Conservation (phyloP, 2,329 filamentous ascomycete species). For the Cyphellophora europaea region DNA sequence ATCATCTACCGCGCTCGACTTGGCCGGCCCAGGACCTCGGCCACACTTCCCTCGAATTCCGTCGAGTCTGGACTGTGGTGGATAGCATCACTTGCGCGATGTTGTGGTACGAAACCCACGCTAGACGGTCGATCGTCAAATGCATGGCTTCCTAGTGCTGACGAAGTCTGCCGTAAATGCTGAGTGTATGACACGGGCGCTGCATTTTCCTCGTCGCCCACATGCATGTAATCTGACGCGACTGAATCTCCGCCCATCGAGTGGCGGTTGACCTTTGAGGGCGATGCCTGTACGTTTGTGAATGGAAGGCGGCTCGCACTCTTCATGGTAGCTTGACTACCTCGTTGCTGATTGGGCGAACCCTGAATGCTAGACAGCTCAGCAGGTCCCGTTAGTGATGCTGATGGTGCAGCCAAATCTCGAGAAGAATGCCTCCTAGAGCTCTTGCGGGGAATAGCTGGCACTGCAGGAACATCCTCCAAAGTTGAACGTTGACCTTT, state of each 20-base stretch:
- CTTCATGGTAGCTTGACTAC: slow-evolving; percentile 4
- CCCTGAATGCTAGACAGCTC: slow-evolving; percentile 1
- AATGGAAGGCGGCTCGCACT: slow-evolving; percentile 32
- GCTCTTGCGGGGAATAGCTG: slow-evolving; percentile 62
- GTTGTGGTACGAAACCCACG: slow-evolving; percentile 40
- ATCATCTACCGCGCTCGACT: too few species aligned
- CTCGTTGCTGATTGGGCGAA: not conserved
- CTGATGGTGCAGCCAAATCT: slow-evolving; percentile 14
- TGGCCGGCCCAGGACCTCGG: slow-evolving; percentile 11
- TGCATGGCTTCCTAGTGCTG: slow-evolving; percentile 22
- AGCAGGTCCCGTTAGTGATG: slow-evolving; percentile 6
- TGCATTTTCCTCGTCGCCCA: slow-evolving; percentile 18
- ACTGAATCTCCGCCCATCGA: slow-evolving; percentile 23
- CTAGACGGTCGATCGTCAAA: slow-evolving; percentile 34
- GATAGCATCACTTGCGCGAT: slow-evolving; percentile 39
- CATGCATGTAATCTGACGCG: slow-evolving; percentile 26
- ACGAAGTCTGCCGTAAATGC: slow-evolving; percentile 21
- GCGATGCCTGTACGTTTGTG: slow-evolving; percentile 14
- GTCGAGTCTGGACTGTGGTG: slow-evolving; percentile 28
- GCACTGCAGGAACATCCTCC: slow-evolving; percentile 32
- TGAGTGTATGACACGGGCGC: slow-evolving; percentile 14
- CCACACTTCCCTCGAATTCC: slow-evolving; percentile 14
- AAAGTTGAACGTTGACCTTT: slow-evolving; percentile 9
- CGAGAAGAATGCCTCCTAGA: slow-evolving; percentile 52
- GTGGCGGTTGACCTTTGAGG: slow-evolving; percentile 9